phyloP scores from a whole-genome alignment of 1,284 basidiomycete genomes.

The Abortiporus biennis region DNA sequence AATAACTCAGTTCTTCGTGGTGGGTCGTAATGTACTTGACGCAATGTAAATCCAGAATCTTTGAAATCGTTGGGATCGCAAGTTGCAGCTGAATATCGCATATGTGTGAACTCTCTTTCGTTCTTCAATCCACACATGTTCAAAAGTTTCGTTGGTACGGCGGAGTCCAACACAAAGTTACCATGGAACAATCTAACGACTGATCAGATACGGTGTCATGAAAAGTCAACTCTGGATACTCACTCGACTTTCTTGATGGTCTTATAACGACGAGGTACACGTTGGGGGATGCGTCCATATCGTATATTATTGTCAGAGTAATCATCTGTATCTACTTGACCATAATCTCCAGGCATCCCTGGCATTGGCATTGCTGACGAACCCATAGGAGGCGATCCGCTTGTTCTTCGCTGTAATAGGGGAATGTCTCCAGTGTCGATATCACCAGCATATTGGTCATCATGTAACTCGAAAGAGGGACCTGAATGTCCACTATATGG shows the following conservation, averaged over 20 bases:
- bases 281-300: constrained; percentile 83
- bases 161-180: constrained; percentile 84
- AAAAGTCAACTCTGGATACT: constrained; percentile 24
- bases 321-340: constrained; percentile 32
- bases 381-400: background rate
- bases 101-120: constrained; percentile 90
- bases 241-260: constrained; percentile 85
- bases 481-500: constrained; percentile 11
- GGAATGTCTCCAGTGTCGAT: constrained; percentile 60
- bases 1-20: constrained; percentile 79
- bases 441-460: constrained; percentile 33
- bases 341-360: constrained; percentile 39
- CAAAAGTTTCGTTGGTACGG: constrained; percentile 81
- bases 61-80: constrained; percentile 91
- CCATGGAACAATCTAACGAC: constrained; percentile 75
- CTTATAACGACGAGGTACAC: constrained; percentile 83
- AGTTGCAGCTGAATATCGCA: constrained; percentile 92
- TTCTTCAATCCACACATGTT: constrained; percentile 70
- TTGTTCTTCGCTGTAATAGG: constrained; percentile 42
- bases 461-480: constrained; percentile 26
- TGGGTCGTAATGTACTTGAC: constrained; percentile 80
- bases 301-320: constrained; percentile 51
- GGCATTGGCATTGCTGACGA: constrained; percentile 21
- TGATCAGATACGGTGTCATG: background rate
- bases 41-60: constrained; percentile 72